Base-by-base conservation (phyloP, 75 land plant genomes). In the Ceratopteris richardii region DNA sequence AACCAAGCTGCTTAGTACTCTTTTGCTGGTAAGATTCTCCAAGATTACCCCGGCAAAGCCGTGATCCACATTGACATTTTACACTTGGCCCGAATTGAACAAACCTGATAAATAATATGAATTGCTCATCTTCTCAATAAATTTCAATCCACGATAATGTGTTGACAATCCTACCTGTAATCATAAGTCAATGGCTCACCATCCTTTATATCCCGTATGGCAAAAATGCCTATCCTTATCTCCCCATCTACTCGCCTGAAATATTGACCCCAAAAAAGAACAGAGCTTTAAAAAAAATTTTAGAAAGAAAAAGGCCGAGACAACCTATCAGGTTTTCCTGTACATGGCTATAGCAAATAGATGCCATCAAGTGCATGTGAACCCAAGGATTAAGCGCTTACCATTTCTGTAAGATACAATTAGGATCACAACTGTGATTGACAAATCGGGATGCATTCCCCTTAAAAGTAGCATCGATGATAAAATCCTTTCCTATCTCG, bases 121-220 rank as follows among this genome's bases (percentile, higher is more conserved):
- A 31, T 0, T 21, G 24, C 23, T 19, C 28, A 26, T 20, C 44
- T 23, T 31, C n/a, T 29, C 26, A 51, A 16, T n/a, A 29, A 69
- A 44, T 28, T 14, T 4, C 28, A 29, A 17, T 23, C 66, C 33
- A 51, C 11, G n/a, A 47, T 62, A n/a, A n/a, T n/a, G n/a, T n/a
- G n/a, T n/a, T n/a, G n/a, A n/a, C n/a, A n/a, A n/a, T n/a, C n/a
- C n/a, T 71, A 94, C 98, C 95, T 80, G 80, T 94, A 94, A 58
- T 94, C 98, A 66, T 94, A 94, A 48, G 96, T 94, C 46, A 94
- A 58, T n/a, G 80, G 69, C 48, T 94, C 90, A n/a, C 96, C 91
- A 65, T 58, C 75, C 56, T 62, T 24, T 21, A 94, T 86, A 14
- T 82, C 59, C 46, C 80, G 64, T 37, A 82, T 57, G 12, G 98